Conservation (phyloP, 495 filamentous ascomycete species). For the Annulohypoxylon moriforme region DNA sequence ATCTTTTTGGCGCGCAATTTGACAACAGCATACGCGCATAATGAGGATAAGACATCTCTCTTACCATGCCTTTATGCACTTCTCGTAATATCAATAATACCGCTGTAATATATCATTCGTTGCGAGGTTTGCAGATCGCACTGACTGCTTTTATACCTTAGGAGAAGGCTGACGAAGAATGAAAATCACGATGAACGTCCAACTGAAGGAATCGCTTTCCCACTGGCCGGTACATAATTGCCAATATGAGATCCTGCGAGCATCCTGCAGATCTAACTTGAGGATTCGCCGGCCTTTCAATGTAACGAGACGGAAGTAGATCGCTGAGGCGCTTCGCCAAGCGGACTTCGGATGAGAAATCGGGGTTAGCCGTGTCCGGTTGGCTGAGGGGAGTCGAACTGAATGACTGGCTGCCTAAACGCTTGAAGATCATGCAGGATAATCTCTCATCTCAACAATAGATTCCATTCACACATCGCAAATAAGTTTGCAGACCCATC, state of each 20-base stretch:
- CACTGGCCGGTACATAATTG: background rate
- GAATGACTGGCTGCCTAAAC: background rate
- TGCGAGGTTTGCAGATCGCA: background rate
- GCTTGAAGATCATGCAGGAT: background rate
- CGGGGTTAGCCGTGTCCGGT: background rate
- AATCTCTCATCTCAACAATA: background rate
- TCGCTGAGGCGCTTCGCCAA: conserved; percentile 12
- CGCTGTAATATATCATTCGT: conserved; percentile 1
- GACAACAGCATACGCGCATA: background rate
- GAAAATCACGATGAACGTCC: background rate
- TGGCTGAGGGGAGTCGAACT: conserved; percentile 13
- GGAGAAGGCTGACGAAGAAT: background rate
- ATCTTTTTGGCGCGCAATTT: background rate
- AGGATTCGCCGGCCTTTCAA: conserved; percentile 17
- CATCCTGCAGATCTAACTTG: background rate
- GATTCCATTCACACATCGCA: background rate
- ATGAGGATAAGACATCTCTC: background rate
- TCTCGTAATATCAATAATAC: background rate
- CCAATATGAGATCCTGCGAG: conserved; percentile 17
- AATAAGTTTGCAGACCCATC: background rate
- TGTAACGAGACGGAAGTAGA: conserved; percentile 16
- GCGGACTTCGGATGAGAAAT: background rate
- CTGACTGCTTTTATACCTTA: background rate
- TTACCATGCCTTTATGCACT: background rate
- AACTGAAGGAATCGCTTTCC: background rate